Evolutionary conservation across 2,329 filamentous ascomycete species (phyloP).

Genomic region (Rhynchosporium secalis): DNA sequence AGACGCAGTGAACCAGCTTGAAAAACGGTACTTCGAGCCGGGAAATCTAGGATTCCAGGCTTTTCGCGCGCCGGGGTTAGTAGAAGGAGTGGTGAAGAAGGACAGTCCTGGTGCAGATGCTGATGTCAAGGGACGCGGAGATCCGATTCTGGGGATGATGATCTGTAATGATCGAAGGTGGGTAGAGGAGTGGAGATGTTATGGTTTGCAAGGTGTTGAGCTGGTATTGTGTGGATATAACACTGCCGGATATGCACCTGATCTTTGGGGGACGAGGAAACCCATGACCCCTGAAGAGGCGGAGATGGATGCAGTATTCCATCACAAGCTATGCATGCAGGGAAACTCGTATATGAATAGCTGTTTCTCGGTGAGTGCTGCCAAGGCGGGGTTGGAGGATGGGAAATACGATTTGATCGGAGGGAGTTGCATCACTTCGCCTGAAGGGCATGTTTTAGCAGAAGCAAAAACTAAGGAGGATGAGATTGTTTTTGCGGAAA

Average conservation of each 20-base stretch:
- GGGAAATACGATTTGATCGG: slow-evolving; percentile 51
- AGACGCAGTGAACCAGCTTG: slow-evolving; percentile 53
- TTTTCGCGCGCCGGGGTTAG: slow-evolving; percentile 51
- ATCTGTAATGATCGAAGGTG: slow-evolving; percentile 57
- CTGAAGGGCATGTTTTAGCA: slow-evolving; percentile 51
- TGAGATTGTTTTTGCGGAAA: slow-evolving; percentile 52
- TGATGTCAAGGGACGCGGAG: slow-evolving; percentile 41
- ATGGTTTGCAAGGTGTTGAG: slow-evolving; percentile 53
- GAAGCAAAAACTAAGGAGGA: slow-evolving; percentile 50
- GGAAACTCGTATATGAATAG: slow-evolving; percentile 54
- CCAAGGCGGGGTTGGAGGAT: slow-evolving; percentile 52
- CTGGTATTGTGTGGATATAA: slow-evolving; percentile 53
- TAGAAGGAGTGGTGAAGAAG: slow-evolving; percentile 43
- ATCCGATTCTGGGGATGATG: slow-evolving; percentile 55
- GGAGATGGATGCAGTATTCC: slow-evolving; percentile 50
- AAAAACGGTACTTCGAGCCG: slow-evolving; percentile 55
- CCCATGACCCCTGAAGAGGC: slow-evolving; percentile 47
- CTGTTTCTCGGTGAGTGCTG: slow-evolving; percentile 51
- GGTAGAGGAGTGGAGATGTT: slow-evolving; percentile 53
- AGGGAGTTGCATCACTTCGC: slow-evolving; percentile 49
- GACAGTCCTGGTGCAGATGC: slow-evolving; percentile 24
- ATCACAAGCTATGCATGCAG: slow-evolving; percentile 53
- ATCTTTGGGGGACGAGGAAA: slow-evolving; percentile 46
- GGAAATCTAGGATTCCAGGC: slow-evolving; percentile 55
- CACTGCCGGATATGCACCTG: slow-evolving; percentile 50